Percentiles rank a stretch among this genome's conserved stretches.
phyloP scores from a whole-genome alignment of 306 rosid genomes.

The Rosa persica region DNA sequence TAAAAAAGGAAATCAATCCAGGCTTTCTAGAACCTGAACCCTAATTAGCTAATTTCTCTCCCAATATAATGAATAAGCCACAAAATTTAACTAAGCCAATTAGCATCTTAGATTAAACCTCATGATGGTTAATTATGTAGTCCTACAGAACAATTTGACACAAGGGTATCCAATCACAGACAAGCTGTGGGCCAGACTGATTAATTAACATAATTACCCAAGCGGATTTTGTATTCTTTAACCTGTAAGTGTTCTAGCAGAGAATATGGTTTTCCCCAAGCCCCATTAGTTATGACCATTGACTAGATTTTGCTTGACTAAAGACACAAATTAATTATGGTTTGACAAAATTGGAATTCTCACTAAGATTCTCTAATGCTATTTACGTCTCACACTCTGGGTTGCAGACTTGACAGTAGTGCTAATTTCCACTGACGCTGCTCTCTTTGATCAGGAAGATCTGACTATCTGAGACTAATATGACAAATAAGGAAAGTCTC shows the following conservation, averaged over 20 bases:
- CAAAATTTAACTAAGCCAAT: not conserved
- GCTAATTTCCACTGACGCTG: slow-evolving; percentile 12
- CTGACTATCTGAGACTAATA: slow-evolving; percentile 34
- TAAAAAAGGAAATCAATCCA: slow-evolving; percentile 19
- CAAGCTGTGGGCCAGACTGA: slow-evolving; percentile 36
- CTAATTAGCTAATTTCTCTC: slow-evolving; percentile 18
- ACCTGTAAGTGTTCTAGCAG: not conserved
- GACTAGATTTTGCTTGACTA: not conserved
- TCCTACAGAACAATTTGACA: slow-evolving; percentile 30
- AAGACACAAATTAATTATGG: not conserved
- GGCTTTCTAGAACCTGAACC: slow-evolving; percentile 25
- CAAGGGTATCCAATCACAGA: slow-evolving; percentile 31
- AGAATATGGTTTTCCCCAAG: not conserved
- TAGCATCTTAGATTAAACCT: not conserved
- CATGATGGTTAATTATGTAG: slow-evolving; percentile 15
- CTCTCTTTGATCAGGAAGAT: slow-evolving; percentile 14
- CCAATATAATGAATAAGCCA: slow-evolving; percentile 25
- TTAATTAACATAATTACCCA: slow-evolving; percentile 17
- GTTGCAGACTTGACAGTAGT: slow-evolving; percentile 1
- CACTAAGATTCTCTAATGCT: slow-evolving; percentile 12
- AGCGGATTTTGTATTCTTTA: not conserved
- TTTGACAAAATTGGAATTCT: slow-evolving; percentile 7
- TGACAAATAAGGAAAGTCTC: slow-evolving; percentile 45
- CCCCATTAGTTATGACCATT: not conserved
- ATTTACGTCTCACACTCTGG: slow-evolving; percentile 4